Evolutionary conservation across 225 moss, liverwort and hornwort species (phyloP), one percentile per base, ranked within the genome.

Genomic region (Polytrichum commune): DNA sequence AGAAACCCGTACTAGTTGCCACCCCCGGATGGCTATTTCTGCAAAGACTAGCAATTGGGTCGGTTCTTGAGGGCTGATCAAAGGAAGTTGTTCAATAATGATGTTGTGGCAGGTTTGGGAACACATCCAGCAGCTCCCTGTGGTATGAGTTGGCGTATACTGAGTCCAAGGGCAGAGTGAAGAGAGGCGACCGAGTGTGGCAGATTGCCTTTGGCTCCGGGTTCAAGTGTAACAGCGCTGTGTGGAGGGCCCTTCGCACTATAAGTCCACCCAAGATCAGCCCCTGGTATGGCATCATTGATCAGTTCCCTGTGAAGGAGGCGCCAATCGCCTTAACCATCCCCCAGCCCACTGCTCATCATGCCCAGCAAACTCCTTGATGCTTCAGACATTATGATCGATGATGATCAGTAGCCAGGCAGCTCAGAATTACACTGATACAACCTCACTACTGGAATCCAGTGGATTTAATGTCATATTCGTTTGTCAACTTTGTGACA

Each of bases 191-290:
- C 53, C 78, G 87, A 8, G 79, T 87, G 5, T 87, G 87, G 87
- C 87, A 87, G 72, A 87, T 87, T 20, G 87, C 87, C 4, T 87
- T 87, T 0, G 87, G 87, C 18, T 84, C 87, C 1, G 87, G 87
- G 2, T 87, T 87, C 76, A 87, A 87, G n/a, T 87, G 87, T 77
- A 87, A 87, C 72, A 87, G 87, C 18, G 87, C 81, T 26, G 87
- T 87, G 27, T 87, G 87, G 87, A 73, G 62, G 23, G 87, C 87
- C 5, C 63, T 84, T 58, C 83, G 76, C 5, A 84, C 76, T 5
- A 32, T 87, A 2, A 20, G 72, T 1, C 74, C 83, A 2, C 60
- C 81, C 16, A 28, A 38, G n/a, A 66, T 72, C 55, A 87, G 72
- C 70, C 87, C 87, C 1, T 87, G 87, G 87, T 69, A 18, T 32